Evolutionary conservation across 257 asterid species (phyloP).

Genomic region (Cruciata laevipes): DNA sequence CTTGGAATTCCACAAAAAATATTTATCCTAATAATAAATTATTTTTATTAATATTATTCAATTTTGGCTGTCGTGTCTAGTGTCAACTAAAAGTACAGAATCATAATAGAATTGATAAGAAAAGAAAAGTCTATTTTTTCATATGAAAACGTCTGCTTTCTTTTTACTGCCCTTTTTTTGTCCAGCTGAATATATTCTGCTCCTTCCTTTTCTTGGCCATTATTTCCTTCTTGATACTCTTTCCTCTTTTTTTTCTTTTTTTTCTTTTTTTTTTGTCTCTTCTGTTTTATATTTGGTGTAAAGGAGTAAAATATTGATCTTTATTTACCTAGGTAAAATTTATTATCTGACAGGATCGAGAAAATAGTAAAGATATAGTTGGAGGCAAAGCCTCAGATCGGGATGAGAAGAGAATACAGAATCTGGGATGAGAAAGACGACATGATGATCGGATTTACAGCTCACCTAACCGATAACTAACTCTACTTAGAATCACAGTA

Average conservation of each 20-base stretch:
- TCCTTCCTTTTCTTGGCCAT: constrained; percentile 14
- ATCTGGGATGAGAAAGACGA: too few relatives aligned
- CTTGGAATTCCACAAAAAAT: constrained; percentile 1
- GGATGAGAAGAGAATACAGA: too few relatives aligned
- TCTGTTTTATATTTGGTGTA: background rate
- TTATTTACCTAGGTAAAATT: too few relatives aligned
- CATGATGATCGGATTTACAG: too few relatives aligned
- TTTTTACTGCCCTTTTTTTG: constrained; percentile 6
- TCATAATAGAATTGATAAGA: background rate
- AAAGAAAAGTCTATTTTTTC: constrained; percentile 5
- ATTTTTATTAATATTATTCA: background rate
- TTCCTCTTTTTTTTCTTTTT: background rate
- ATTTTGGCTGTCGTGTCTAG: constrained; percentile 12
- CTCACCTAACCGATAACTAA: too few relatives aligned
- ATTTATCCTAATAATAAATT: too few relatives aligned
- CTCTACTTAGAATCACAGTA: too few relatives aligned
- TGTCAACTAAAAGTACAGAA: constrained; percentile 31
- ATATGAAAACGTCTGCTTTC: constrained; percentile 1
- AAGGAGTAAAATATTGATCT: too few relatives aligned
- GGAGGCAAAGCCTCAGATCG: too few relatives aligned
- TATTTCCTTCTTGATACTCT: constrained; percentile 12
- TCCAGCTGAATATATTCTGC: constrained; percentile 20
- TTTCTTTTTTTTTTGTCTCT: background rate
- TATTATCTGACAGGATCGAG: too few relatives aligned
- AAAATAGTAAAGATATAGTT: too few relatives aligned